phyloP scores from a whole-genome alignment of 2,329 filamentous ascomycete genomes.

The Coleophoma crateriformis region DNA sequence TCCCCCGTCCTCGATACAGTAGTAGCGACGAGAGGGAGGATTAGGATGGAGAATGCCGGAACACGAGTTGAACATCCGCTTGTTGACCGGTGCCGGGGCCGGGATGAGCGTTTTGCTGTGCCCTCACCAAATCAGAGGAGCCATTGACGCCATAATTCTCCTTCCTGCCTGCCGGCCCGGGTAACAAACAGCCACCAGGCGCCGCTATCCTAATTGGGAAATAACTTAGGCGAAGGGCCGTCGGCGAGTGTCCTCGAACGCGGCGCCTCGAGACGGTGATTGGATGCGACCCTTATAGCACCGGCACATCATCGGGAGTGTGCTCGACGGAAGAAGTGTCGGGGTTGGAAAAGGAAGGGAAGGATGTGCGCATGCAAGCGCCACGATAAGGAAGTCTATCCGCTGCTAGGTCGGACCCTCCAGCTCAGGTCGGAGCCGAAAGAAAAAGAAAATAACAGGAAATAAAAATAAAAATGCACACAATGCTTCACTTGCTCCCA shows the following conservation, averaged over 20 bases:
- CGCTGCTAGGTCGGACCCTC: neutral
- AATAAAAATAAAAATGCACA: neutral
- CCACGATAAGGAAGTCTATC: neutral
- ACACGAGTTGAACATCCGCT: no score
- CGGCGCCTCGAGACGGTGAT: neutral
- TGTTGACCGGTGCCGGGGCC: no score
- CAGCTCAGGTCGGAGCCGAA: neutral
- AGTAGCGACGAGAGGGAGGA: no score
- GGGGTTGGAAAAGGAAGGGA: neutral
- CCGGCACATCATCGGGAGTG: neutral
- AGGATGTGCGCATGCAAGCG: neutral
- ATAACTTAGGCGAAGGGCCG: neutral
- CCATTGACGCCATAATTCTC: neutral
- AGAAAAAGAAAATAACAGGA: neutral
- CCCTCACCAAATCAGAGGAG: no score
- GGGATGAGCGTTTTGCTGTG: no score
- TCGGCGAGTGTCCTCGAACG: neutral
- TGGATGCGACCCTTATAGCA: neutral
- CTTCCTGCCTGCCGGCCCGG: neutral
- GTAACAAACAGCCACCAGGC: neutral
- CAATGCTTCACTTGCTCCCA: no score
- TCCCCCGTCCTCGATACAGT: no score
- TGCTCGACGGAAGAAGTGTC: neutral
- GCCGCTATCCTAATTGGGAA: neutral
- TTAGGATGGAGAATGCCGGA: no score